Base-by-base conservation (phyloP, 2,329 filamentous ascomycete species). In the Grosmannia penicillata region DNA sequence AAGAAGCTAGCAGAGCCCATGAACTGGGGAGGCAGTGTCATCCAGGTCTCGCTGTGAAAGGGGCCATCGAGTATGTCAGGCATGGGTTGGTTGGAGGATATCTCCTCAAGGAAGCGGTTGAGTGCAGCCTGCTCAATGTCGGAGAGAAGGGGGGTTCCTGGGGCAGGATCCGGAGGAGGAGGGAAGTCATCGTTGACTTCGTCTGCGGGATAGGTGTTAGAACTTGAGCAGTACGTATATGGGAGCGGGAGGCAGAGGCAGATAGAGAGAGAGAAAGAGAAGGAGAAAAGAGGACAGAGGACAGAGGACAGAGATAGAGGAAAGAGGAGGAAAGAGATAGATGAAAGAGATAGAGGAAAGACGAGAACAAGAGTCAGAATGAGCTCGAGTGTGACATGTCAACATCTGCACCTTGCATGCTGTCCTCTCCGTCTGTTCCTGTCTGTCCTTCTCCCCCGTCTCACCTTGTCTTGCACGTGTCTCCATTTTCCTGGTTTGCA, bases 1-100 rank as follows among this genome's bases (percentile, higher is more conserved):
- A 72, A 70, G 4, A 74, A 78, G 17, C 76, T 78, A 1, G 70
- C 63, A 11, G 76, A 73, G 36, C 76, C 76, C 58, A 82, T 70
- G 46, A 81, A 75, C 35, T 66, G 66, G 2, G 76, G 76, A 6
- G 76, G 77, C 17, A 79, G 58, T 42, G 74, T 70, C 33, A 63
- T 54, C 71, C 70, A 76, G 39, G 61, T 58, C 29, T 67, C 65
- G 48, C 53, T 66, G 47, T 62, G 68, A 46, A 62, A 61, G 27
- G 66, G 58, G 9, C 66, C 65, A 47, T 71, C 68, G 32, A 65
- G 63, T 15, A 37, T 13, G 31, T 13, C 30, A 8, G 30, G 28
- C 4, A 25, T 14, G 27, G 25, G n/a, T 25, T 67, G 60, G 43
- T 70, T 61, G 6, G 68, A 61, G 36, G 59, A 62, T 40, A 77